These are phyloP conservation scores for Rutidosis leptorrhynchoides DNA, from an alignment of 129 eudicot genomes.

Conservation along the genomic window DNA sequence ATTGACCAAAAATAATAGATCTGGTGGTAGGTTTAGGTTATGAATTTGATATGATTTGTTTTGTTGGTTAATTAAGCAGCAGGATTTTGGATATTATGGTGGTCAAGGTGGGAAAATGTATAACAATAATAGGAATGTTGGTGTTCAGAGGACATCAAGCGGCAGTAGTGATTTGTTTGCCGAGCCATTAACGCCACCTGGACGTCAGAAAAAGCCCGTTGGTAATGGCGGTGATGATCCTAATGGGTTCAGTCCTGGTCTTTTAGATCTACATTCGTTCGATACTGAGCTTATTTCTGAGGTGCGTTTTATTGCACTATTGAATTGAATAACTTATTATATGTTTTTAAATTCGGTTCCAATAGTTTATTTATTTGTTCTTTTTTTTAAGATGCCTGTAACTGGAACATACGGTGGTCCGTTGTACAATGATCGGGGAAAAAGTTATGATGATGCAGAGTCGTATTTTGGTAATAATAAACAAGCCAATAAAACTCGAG, in stretches of 20 bases:
- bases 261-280: conserved; percentile 89
- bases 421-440: conserved; percentile 53
- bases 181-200: conserved; percentile 79
- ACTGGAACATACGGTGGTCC: conserved; percentile 51
- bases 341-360: conserved; percentile 1
- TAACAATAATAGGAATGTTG: conserved; percentile 38
- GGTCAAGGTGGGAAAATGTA: conserved; percentile 66
- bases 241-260: conserved; percentile 83
- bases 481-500: conserved; percentile 69
- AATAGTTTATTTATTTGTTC: background rate
- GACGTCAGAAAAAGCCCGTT: conserved; percentile 43
- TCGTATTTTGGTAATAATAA: conserved; percentile 54
- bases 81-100: conserved; percentile 87
- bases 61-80: conserved; percentile 19
- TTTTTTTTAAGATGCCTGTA: conserved; percentile 49
- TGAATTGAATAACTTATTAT: conserved; percentile 2
- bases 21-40: conserved; percentile 24
- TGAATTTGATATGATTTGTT: conserved; percentile 11
- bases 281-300: conserved; percentile 90
- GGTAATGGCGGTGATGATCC: conserved; percentile 56
- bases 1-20: conserved; percentile 29
- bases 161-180: conserved; percentile 43
- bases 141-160: conserved; percentile 11
- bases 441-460: conserved; percentile 83
- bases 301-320: conserved; percentile 34